Evolutionary conservation across 2,329 filamentous ascomycete genomes (phyloP), one percentile per base, ranked within the genome.

Genomic region (Zarea fungicola): DNA sequence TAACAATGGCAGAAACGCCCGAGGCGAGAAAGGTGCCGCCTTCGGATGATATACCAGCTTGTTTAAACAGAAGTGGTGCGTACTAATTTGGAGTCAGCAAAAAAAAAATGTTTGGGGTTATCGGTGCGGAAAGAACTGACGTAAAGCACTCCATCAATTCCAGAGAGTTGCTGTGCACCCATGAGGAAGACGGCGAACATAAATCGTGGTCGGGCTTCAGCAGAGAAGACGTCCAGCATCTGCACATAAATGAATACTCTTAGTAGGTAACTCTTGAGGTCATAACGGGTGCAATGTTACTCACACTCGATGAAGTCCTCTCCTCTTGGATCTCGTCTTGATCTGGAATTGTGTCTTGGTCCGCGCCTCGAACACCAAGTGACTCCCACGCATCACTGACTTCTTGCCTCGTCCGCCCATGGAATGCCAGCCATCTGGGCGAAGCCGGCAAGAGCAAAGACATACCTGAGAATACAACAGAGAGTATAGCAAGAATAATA

Each of bases 101-200:
- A 19, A 50, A n/a, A 11, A 29, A 19, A 35, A 28, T 19, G 25
- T 13, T 6, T 21, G 10, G n/a, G 9, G 6, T 11, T 32, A 10
- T 13, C 2, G 10, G 6, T 3, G 11, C 35, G 22, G 5, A 5
- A 18, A 2, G 5, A 23, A 21, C 4, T 3, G 10, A 79, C 77
- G 50, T 81, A 84, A 21, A 82, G 67, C 5, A 84, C 73, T 1
- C 77, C 81, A 54, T 85, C 81, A 42, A 84, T 84, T 0, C 81
- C 80, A 23, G 70, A 77, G 0, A 84, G 63, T 55, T 85, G 81
- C 14, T 58, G 54, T 8, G 48, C 51, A 0, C 52, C 53, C 18
- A 56, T 63, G 44, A 74, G 60, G n/a, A 76, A 68, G 34, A 42
- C 16, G 6, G 40, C 40, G 26, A 42, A 31, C 13, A 42, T 31